Evolutionary conservation across 2,329 filamentous ascomycete genomes (phyloP), one percentile per base, ranked within the genome.

Genomic region (Paracoccidioides brasiliensis): DNA sequence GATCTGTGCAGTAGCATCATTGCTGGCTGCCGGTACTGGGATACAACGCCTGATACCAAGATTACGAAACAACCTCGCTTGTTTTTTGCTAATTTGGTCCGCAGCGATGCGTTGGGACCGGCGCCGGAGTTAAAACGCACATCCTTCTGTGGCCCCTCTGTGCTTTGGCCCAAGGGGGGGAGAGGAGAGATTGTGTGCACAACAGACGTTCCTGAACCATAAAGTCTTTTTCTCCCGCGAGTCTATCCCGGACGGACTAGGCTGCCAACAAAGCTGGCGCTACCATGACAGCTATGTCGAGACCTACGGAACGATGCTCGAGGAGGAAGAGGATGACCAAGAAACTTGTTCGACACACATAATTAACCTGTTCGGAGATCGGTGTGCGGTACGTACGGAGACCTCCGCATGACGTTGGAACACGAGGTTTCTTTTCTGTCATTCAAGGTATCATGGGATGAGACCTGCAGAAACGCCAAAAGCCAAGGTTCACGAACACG

Each of bases 31-130:
- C 45, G 45, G 45, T 49, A 49, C n/a, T 35, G 30, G 30, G 37
- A 7, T 38, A 38, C 7, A 38, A 38, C 37, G 7, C 37, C 32
- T 22, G 33, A 49, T 49, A 49, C 45, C 44, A 37, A 49, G 37
- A 49, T 49, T 49, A 49, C 45, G 45, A 49, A 32, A 49, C 45
- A 49, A 49, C 45, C 45, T 49, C 45, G 45, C 45, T 37, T 49
- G 45, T 37, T 49, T n/a, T n/a, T 33, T 5, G 12, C 44, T 48
- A 44, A 30, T 33, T 4, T 37, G 8, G n/a, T 7, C 37, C 37
- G 45, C 45, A 10, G 45, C 45, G 15, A n/a, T 37, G 45, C 12
- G 12, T 22, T 37, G 45, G 3, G 33, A 37, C n/a, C 28, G 45
- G 5, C 33, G 45, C 28, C 32, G 45, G 32, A 15, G 32, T 35